Base-by-base conservation (phyloP, 2,329 filamentous ascomycete species). In the Nemania sp. region DNA sequence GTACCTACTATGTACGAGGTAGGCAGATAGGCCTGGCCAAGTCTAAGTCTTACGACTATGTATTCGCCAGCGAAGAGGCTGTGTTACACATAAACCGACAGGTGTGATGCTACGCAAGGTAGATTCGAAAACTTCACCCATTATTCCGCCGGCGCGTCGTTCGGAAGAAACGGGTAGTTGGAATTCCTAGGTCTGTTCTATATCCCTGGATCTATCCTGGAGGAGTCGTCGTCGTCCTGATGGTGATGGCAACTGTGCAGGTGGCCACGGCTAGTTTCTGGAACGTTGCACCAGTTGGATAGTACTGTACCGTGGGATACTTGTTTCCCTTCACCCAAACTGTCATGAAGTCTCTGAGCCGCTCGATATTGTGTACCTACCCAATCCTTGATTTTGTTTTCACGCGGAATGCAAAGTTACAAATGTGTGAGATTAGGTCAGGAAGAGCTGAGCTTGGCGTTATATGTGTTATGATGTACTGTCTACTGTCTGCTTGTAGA, bases 241-340 rank as follows among this genome's bases (percentile, higher is more conserved):
- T 51, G 22, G 20, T 5, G 41, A 26, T 35, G 20, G 18, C 13
- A 2, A 32, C 24, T 5, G 13, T 51, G 13, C 7, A 11, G 56
- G n/a, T 38, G 20, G 26, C n/a, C 8, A 49, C 8, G 24, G n/a
- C 20, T n/a, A 53, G 27, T 13, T 62, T n/a, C 27, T 60, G 49
- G 59, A 64, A 67, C 49, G 59, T 67, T 64, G 49, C 60, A 60
- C 60, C 10, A 43, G 54, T 35, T 54, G 13, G 5, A 22, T 24
- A 58, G 11, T 45, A 56, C 20, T 22, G 18, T 29, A 22, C 27
- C n/a, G 24, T 26, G 15, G 18, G 26, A 53, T 32, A 38, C 29
- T 29, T 35, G n/a, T 41, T 47, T 45, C 45, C 32, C 47, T 15
- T 35, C 15, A 24, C n/a, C 20, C 29, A 15, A 58, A n/a, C n/a